Conservation (phyloP, 2,329 filamentous ascomycete genomes). For the Sordariomycetes sp. region DNA sequence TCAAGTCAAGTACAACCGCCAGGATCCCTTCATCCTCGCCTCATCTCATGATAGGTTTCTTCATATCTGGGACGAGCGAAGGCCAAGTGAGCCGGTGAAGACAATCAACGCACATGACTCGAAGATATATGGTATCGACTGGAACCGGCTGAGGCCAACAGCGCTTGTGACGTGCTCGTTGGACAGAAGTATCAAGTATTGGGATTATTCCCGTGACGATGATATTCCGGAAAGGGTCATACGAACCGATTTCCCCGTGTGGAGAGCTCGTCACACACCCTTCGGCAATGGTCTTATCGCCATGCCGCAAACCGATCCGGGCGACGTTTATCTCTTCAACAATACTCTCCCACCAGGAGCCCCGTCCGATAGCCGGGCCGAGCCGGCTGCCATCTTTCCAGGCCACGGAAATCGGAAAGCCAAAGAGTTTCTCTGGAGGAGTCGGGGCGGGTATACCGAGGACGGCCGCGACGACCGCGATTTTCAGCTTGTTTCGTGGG, state of each 20-base stretch:
- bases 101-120: slow-evolving; percentile 83
- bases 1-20: slow-evolving; percentile 89
- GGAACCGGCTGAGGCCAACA: slow-evolving; percentile 68
- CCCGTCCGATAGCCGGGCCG: slow-evolving; percentile 29
- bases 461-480: slow-evolving; percentile 73
- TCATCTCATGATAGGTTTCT: slow-evolving; percentile 84
- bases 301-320: slow-evolving; percentile 86
- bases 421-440: slow-evolving; percentile 87
- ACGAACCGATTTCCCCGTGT: slow-evolving; percentile 74
- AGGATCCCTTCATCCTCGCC: slow-evolving; percentile 76
- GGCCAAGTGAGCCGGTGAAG: slow-evolving; percentile 64
- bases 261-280: slow-evolving; percentile 83
- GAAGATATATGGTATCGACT: slow-evolving; percentile 92
- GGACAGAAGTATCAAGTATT: slow-evolving; percentile 87
- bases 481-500: slow-evolving; percentile 90
- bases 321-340: slow-evolving; percentile 77
- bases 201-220: slow-evolving; percentile 59
- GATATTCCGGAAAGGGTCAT: slow-evolving; percentile 67
- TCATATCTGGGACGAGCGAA: slow-evolving; percentile 83
- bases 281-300: slow-evolving; percentile 79
- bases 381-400: slow-evolving; percentile 46
- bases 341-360: slow-evolving; percentile 19
- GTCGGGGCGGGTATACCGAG: slow-evolving; percentile 55
- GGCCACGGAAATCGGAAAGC: slow-evolving; percentile 59
- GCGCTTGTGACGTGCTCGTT: slow-evolving; percentile 80